phyloP scores from a whole-genome alignment of 352 stramenopile genomes.

The Pythium sp. region DNA sequence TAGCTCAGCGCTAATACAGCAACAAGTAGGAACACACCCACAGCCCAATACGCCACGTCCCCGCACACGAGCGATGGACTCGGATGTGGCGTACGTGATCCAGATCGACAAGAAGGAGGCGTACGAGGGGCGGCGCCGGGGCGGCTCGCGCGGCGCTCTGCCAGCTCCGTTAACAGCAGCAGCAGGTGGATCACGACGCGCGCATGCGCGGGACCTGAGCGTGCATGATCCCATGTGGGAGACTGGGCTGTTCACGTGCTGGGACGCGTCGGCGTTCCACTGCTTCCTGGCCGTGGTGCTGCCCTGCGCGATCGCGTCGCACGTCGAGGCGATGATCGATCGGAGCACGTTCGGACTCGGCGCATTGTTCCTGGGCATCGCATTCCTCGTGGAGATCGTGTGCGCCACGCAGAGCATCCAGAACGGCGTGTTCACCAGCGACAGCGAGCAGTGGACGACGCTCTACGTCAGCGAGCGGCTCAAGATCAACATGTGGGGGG shows the following conservation, averaged over 20 bases:
- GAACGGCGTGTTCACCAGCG: not conserved
- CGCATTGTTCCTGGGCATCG: constrained; percentile 13
- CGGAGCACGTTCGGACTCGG: constrained; percentile 6
- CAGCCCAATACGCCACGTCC: not conserved
- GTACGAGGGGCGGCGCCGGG: constrained; percentile 1
- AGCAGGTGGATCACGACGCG: not conserved
- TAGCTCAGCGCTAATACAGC: no score
- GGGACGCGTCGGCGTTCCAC: constrained; percentile 13
- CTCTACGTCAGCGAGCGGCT: constrained; percentile 8
- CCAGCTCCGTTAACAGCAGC: not conserved
- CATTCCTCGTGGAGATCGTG: constrained; percentile 11
- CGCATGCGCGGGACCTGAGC: not conserved
- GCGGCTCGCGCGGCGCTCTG: constrained; percentile 3
- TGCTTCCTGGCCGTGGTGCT: constrained; percentile 14
- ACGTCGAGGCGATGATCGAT: constrained; percentile 16
- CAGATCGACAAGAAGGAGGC: constrained; percentile 19
- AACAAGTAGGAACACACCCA: no score
- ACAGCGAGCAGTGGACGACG: constrained; percentile 1
- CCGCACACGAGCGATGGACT: not conserved
- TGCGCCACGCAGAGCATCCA: constrained; percentile 14
- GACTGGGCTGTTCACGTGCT: constrained; percentile 13
- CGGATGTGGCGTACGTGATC: constrained; percentile 9
- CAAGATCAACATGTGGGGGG: constrained; percentile 11
- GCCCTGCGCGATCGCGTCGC: constrained; percentile 15
- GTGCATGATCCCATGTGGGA: constrained; percentile 10